Base-by-base conservation (phyloP, 805 yeast genomes). In the Kregervanrija fluxuum region DNA sequence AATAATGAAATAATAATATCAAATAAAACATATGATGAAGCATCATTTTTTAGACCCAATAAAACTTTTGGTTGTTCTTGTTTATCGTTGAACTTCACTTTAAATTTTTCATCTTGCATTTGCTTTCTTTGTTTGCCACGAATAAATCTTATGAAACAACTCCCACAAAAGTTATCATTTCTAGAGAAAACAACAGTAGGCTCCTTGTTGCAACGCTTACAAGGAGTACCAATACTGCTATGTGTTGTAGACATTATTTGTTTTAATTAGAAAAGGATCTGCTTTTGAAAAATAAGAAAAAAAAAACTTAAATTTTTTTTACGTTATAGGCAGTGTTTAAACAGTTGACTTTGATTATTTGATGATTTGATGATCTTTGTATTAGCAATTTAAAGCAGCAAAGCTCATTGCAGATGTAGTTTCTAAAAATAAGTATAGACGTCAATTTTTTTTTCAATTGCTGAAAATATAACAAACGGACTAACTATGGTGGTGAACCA, bases 91-190 rank as follows among this genome's bases (percentile, higher is more conserved):
- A 68, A 88, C 54, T 80, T 75, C 16, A 85, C 90, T 56, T 86
- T 85, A 65, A 75, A 89, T 44, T 71, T 76, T 11, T 85, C 89
- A 50, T 73, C 76, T 59, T 67, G 70, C 88, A 91, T 79, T 56
- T 74, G 84, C 56, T 83, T 85, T 49, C 95, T 71, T 62, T 86
- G 89, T 60, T 90, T 90, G 17, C 86, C 81, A 46, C 82, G 72
- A 33, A 90, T 70, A 58, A 87, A 90, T 47, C 80, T 72, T 15
- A 74, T 57, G 54, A 87, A 91, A 61, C 98, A 90, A 2, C 50
- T 45, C 47, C 67, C 62, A 63, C 95, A 85, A 47, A 82, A 82
- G 13, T 66, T 57, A 55, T 85, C 91, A 48, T 80, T 80, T 41
- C 95, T 63, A 2, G 86, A 71, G 1, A 67, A 53, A 3, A 78